Percentiles rank a stretch among this genome's conserved stretches.
phyloP scores from a whole-genome alignment of 805 yeast species.

The Ogataea polymorpha region DNA sequence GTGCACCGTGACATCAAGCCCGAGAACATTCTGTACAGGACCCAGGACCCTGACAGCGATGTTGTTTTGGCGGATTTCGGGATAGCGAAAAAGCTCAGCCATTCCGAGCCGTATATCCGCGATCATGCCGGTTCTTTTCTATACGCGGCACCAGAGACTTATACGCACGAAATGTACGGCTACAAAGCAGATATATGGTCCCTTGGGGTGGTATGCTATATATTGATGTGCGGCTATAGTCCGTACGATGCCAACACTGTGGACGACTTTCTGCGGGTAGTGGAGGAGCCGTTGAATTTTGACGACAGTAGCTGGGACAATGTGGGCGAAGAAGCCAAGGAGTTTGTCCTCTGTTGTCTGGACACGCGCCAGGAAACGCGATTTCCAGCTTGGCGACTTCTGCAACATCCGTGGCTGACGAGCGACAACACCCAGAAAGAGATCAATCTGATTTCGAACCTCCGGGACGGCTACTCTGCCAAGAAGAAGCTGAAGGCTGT shows the following conservation, averaged over 20 bases:
- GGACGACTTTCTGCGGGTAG: slow-evolving; percentile 23
- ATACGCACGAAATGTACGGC: slow-evolving; percentile 43
- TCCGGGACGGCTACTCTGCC: slow-evolving; percentile 72
- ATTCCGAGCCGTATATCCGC: slow-evolving; percentile 8
- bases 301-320: slow-evolving; percentile 9
- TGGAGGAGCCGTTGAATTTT: slow-evolving; percentile 6
- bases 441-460: slow-evolving; percentile 70
- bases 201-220: slow-evolving; percentile 19
- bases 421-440: slow-evolving; percentile 25
- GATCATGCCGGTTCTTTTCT: slow-evolving; percentile 69
- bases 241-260: slow-evolving; percentile 12
- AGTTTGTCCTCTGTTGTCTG: slow-evolving; percentile 65
- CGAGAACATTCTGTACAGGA: slow-evolving; percentile 67
- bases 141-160: slow-evolving; percentile 91
- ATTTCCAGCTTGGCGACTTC: slow-evolving; percentile 58
- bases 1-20: slow-evolving; percentile 75
- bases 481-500: slow-evolving; percentile 76
- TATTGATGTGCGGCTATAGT: slow-evolving; percentile 17
- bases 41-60: slow-evolving; percentile 45
- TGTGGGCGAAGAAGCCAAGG: slow-evolving; percentile 55
- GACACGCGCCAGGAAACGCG: slow-evolving; percentile 59
- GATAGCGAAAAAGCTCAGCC: slow-evolving; percentile 64
- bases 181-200: slow-evolving; percentile 36
- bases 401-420: slow-evolving; percentile 71
- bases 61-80: slow-evolving; percentile 91